A percentile compares a stretch with the other conserved stretches of the same genome.
Conservation (phyloP, 345 rosid genomes). For the Linum trigynum region DNA sequence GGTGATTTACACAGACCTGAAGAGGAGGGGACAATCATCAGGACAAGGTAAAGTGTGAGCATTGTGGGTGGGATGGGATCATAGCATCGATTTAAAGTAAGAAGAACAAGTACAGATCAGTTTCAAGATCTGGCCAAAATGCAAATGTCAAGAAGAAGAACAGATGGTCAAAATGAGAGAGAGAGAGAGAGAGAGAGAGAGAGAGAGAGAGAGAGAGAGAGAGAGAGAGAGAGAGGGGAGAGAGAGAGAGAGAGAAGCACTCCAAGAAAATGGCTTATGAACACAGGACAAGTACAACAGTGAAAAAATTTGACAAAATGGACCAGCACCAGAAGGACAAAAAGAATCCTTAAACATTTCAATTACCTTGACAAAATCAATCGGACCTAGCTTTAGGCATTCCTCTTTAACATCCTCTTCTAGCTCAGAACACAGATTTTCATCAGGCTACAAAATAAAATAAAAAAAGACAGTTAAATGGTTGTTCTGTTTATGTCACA, state of each 20-base stretch:
- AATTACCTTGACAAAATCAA: constrained; percentile 72
- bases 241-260: too few species aligned
- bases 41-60: background rate
- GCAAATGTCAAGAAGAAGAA: too few species aligned
- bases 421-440: constrained; percentile 54
- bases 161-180: too few species aligned
- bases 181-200: too few species aligned
- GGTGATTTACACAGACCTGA: constrained; percentile 85
- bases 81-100: background rate
- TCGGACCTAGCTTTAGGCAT: constrained; percentile 71
- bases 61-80: background rate
- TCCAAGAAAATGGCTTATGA: too few species aligned
- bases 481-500: background rate
- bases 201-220: too few species aligned
- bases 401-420: constrained; percentile 82
- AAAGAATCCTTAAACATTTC: background rate
- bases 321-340: background rate
- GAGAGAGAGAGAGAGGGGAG: too few species aligned
- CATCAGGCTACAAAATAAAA: constrained; percentile 63
- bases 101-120: too few species aligned
- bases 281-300: background rate
- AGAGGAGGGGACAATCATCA: background rate
- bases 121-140: too few species aligned
- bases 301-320: background rate
- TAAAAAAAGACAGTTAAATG: constrained; percentile 5